These are phyloP conservation scores for Oryza meyeriana DNA, from an alignment of 176 grass and related monocot genomes.

Conservation along the genomic window DNA sequence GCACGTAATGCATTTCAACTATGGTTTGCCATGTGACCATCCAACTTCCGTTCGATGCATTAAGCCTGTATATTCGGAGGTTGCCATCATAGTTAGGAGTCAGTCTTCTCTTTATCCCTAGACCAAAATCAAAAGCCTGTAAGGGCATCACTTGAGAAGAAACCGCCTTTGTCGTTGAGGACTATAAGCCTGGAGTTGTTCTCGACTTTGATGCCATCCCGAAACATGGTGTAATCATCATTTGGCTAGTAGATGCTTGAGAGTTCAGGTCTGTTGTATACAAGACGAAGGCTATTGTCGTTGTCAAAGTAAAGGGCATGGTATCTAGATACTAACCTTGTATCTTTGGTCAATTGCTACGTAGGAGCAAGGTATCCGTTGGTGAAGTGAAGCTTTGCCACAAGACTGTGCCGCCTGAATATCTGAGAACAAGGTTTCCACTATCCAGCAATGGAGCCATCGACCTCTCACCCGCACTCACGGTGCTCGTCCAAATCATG, in stretches of 20 bases:
- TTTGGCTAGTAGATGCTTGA: conserved; percentile 50
- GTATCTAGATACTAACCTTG: conserved; percentile 23
- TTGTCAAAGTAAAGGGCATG: conserved; percentile 38
- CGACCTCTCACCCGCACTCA: background rate
- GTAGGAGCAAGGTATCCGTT: conserved; percentile 37
- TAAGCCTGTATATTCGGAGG: background rate
- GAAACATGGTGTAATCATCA: background rate
- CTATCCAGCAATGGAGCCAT: conserved; percentile 31
- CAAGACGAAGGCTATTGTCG: conserved; percentile 37
- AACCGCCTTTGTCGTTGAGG: background rate
- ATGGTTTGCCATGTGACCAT: background rate
- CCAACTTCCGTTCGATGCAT: background rate
- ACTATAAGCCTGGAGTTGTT: conserved; percentile 36
- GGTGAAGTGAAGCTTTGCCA: conserved; percentile 51
- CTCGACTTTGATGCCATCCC: conserved; percentile 5
- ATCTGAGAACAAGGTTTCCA: conserved; percentile 18
- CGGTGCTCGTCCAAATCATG: conserved; percentile 35
- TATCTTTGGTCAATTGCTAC: conserved; percentile 32
- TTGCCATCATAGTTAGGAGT: background rate
- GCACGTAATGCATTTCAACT: background rate
- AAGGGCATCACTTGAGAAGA: background rate
- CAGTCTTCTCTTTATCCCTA: background rate
- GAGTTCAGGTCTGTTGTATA: conserved; percentile 36
- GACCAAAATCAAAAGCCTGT: background rate
- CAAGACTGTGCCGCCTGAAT: background rate